A percentile compares a stretch with the other conserved stretches of the same genome.
Evolutionary conservation across 2,329 filamentous ascomycete species (phyloP).

Genomic region (Alternaria viburni): DNA sequence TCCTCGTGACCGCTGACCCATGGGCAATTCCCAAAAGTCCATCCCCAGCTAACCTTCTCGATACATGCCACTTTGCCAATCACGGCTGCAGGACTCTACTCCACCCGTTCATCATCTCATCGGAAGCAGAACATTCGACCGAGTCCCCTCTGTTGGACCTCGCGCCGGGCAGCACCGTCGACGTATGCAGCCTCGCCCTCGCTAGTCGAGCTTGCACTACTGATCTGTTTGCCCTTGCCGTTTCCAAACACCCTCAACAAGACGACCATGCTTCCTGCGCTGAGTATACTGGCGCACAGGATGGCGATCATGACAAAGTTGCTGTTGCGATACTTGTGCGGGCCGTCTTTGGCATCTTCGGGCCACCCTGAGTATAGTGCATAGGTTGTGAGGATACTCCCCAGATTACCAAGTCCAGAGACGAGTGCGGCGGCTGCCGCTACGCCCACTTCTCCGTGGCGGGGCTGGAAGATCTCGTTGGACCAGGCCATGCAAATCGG

Average conservation of each 20-base stretch:
- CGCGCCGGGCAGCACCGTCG: slow-evolving; percentile 51
- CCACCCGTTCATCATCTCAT: slow-evolving; percentile 19
- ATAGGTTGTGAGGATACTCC: slow-evolving; percentile 86
- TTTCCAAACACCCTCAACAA: slow-evolving; percentile 59
- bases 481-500: slow-evolving; percentile 96
- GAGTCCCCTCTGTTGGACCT: slow-evolving; percentile 50
- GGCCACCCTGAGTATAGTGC: slow-evolving; percentile 89
- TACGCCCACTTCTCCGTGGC: slow-evolving; percentile 89
- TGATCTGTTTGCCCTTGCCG: slow-evolving; percentile 44
- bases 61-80: slow-evolving; percentile 10
- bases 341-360: slow-evolving; percentile 68
- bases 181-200: slow-evolving; percentile 62
- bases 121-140: slow-evolving; percentile 43
- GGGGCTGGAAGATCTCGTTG: slow-evolving; percentile 85
- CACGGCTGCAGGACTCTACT: slow-evolving; percentile 2
- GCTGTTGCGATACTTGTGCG: slow-evolving; percentile 77
- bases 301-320: slow-evolving; percentile 91
- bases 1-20: slow-evolving; percentile 27
- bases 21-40: slow-evolving; percentile 15
- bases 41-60: slow-evolving; percentile 7
- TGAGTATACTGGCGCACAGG: slow-evolving; percentile 75
- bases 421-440: slow-evolving; percentile 85
- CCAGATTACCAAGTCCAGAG: slow-evolving; percentile 84
- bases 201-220: slow-evolving; percentile 38
- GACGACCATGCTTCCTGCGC: slow-evolving; percentile 71